Base-by-base conservation (phyloP, 108 stramenopile genomes). In the Conticribra guillardii region DNA sequence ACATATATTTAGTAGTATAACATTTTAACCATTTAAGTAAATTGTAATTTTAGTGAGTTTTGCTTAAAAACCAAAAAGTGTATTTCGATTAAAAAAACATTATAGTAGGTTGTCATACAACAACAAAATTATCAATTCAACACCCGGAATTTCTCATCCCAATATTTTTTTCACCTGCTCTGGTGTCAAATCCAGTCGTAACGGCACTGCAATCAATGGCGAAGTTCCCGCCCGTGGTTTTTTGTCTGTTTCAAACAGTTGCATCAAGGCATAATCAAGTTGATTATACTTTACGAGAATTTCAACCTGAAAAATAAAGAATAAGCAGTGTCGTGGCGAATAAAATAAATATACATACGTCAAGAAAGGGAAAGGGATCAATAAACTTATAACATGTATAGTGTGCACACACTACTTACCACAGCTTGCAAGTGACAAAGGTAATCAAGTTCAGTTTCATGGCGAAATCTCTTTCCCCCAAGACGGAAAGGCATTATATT, bases 341-440 rank as follows among this genome's bases (percentile, higher is more conserved):
- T 24, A 29, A 41, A 32, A 34, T 8, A 16, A 53, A 23, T 19
- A 34, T n/a, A 50, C 46, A 58, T 18, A 32, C 2, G 18, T 9
- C 11, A 41, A 11, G 8, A 4, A 54, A 44, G 9, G 9, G 17
- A 55, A 31, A 45, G 3, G 37, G 19, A 50, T 27, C 17, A 48
- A 19, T 17, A 15, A 49, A 29, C 48, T 11, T 2, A 49, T 22
- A 63, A 0, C 7, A 7, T 49, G 19, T 49, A 17, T 5, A 8
- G 5, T 47, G 17, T 16, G 17, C 4, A 3, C 1, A 18, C 0
- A 0, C 2, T 30, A 62, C 75, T 76, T 31, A 79, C 74, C 19
- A 88, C 81, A 2, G 87, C 90, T 32, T 91, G 90, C 64, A 88
- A 71, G 48, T 91, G 90, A 46, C 86, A 87, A n/a, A 91, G 73